These are phyloP conservation scores for Fusarium sp. DNA, from an alignment of 2,329 filamentous ascomycete genomes.

Conservation along the genomic window DNA sequence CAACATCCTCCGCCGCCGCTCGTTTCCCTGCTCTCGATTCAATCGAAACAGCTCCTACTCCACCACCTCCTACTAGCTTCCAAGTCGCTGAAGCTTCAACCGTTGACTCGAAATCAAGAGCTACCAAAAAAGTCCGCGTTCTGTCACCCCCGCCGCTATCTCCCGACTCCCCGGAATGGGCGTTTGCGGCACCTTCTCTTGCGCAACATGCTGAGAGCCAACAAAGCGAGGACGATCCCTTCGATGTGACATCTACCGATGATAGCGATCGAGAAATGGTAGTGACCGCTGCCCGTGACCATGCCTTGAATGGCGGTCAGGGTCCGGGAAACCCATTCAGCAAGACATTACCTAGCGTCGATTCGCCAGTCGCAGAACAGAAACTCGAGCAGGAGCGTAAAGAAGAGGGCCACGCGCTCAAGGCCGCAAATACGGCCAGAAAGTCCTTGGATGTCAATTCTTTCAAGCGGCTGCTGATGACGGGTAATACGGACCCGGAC, in stretches of 20 bases:
- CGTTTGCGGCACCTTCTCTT: slow-evolving; percentile 50
- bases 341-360: slow-evolving; percentile 66
- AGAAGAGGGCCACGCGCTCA: slow-evolving; percentile 52
- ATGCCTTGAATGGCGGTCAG: slow-evolving; percentile 38
- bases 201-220: slow-evolving; percentile 47
- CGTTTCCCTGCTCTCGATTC: slow-evolving; percentile 49
- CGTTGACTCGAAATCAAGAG: slow-evolving; percentile 61
- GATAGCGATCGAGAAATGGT: slow-evolving; percentile 49
- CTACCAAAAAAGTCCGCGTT: slow-evolving; percentile 76
- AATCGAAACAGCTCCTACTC: slow-evolving; percentile 48
- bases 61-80: slow-evolving; percentile 47
- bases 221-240: slow-evolving; percentile 51
- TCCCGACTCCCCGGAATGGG: slow-evolving; percentile 63
- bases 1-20: slow-evolving; percentile 27
- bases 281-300: slow-evolving; percentile 44
- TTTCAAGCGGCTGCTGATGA: slow-evolving; percentile 82
- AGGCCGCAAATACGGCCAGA: slow-evolving; percentile 53
- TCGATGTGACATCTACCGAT: slow-evolving; percentile 49
- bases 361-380: slow-evolving; percentile 54
- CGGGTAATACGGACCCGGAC: slow-evolving; percentile 67
- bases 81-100: slow-evolving; percentile 49
- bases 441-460: slow-evolving; percentile 79
- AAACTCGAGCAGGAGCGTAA: slow-evolving; percentile 50
- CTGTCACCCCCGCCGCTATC: slow-evolving; percentile 74
- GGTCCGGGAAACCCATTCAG: slow-evolving; percentile 63